phyloP scores from a whole-genome alignment of 805 yeast genomes.

The Scheffersomyces amazonensis region DNA sequence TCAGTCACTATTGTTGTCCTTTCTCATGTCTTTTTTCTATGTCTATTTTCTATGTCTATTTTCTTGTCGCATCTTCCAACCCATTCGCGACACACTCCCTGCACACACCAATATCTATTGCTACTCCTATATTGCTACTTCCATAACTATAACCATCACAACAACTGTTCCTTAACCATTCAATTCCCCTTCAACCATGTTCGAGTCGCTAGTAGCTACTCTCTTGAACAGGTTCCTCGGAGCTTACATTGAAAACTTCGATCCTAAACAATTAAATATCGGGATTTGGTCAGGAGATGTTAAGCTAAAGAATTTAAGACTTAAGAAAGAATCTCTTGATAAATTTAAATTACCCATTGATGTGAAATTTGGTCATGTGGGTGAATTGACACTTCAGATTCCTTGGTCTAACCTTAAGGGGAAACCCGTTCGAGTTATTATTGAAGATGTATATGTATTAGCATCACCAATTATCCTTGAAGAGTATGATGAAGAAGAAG shows the following conservation, averaged over 20 bases:
- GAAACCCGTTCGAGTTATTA: slow-evolving; percentile 83
- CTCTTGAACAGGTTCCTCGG: slow-evolving; percentile 62
- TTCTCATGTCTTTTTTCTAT: too few relatives aligned
- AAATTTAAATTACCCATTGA: slow-evolving; percentile 81
- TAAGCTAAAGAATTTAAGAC: slow-evolving; percentile 68
- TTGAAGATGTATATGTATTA: slow-evolving; percentile 82
- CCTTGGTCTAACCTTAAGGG: slow-evolving; percentile 96
- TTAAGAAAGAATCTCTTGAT: slow-evolving; percentile 88
- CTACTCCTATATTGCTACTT: too few relatives aligned
- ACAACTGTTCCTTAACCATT: too few relatives aligned
- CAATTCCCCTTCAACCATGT: slow-evolving; percentile 47
- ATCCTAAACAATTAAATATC: slow-evolving; percentile 89
- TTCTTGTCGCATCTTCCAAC: too few relatives aligned
- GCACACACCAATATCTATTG: too few relatives aligned
- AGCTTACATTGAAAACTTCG: slow-evolving; percentile 88
- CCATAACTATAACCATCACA: too few relatives aligned
- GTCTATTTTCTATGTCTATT: too few relatives aligned
- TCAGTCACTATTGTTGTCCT: too few relatives aligned
- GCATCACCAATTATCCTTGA: slow-evolving; percentile 70
- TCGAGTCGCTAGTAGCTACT: slow-evolving; percentile 65
- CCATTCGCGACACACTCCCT: too few relatives aligned
- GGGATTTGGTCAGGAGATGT: slow-evolving; percentile 99
- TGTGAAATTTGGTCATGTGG: slow-evolving; percentile 85
- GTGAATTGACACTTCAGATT: slow-evolving; percentile 83
- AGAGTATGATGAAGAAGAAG: slow-evolving; percentile 55